phyloP scores from a whole-genome alignment of 768 basidiomycete species.

The Mycena sanguinolenta region DNA sequence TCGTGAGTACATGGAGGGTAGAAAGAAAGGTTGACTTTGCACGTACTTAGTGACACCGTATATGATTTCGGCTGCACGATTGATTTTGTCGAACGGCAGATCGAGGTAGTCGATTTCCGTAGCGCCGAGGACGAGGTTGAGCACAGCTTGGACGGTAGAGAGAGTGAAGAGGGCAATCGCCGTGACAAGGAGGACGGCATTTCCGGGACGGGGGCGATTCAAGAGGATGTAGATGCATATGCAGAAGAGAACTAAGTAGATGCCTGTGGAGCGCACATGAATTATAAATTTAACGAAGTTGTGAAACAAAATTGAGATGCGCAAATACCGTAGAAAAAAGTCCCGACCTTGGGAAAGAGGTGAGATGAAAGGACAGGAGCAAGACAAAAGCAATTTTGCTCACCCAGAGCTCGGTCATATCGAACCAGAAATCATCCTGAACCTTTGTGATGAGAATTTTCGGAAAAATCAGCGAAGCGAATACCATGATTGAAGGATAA shows the following conservation, averaged over 20 bases:
- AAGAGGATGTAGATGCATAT: too few species aligned
- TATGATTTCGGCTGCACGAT: conserved; percentile 44
- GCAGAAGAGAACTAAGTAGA: conserved; percentile 48
- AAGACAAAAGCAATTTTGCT: background rate
- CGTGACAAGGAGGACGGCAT: conserved; percentile 42
- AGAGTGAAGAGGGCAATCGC: conserved; percentile 46
- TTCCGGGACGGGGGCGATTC: conserved; percentile 38
- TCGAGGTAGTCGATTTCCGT: conserved; percentile 40
- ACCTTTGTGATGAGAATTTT: background rate
- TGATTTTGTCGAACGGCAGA: conserved; percentile 42
- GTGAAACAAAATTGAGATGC: background rate
- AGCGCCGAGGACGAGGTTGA: conserved; percentile 46
- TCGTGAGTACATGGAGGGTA: too few species aligned
- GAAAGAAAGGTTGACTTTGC: too few species aligned
- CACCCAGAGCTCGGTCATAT: conserved; percentile 6
- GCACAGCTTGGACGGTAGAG: conserved; percentile 44
- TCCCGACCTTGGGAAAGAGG: background rate
- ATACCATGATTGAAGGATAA: conserved; percentile 6
- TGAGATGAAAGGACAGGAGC: background rate
- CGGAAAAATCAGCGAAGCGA: too few species aligned
- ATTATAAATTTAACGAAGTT: too few species aligned
- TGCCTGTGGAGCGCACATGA: conserved; percentile 25
- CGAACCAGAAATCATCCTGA: conserved; percentile 7
- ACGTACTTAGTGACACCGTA: conserved; percentile 52
- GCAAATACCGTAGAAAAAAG: conserved; percentile 10